Conservation (phyloP, 2,329 filamentous ascomycete species). For the Drechslerella stenobrocha region DNA sequence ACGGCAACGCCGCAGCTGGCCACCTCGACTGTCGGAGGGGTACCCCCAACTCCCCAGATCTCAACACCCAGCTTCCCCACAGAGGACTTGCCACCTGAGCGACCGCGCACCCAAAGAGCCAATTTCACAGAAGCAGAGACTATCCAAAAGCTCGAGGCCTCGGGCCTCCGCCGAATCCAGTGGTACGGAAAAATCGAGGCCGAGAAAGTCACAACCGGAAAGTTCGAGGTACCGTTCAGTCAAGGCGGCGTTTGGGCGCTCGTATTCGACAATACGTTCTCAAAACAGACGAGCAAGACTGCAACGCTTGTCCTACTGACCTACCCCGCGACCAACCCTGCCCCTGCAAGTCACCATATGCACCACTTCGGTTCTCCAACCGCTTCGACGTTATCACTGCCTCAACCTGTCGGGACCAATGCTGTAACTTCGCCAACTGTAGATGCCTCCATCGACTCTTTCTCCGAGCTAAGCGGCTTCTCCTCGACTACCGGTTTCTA, state of each 20-base stretch:
- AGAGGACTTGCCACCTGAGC: slow-evolving; percentile 66
- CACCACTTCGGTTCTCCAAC: slow-evolving; percentile 56
- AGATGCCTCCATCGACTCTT: slow-evolving; percentile 50
- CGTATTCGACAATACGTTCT: slow-evolving; percentile 98
- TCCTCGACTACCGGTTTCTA: slow-evolving; percentile 58
- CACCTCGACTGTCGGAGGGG: slow-evolving; percentile 48
- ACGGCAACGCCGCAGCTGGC: slow-evolving; percentile 51
- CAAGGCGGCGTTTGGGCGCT: slow-evolving; percentile 93
- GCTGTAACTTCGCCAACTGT: slow-evolving; percentile 29
- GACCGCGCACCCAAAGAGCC: slow-evolving; percentile 69
- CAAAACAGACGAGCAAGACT: slow-evolving; percentile 90
- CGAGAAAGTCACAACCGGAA: slow-evolving; percentile 90
- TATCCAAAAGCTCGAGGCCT: slow-evolving; percentile 65
- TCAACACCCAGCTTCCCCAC: slow-evolving; percentile 60
- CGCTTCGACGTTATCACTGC: slow-evolving; percentile 24
- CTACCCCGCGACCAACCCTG: slow-evolving; percentile 80
- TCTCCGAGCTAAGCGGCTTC: slow-evolving; percentile 37
- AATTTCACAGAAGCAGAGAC: slow-evolving; percentile 63
- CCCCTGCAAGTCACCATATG: slow-evolving; percentile 72
- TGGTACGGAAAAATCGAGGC: slow-evolving; percentile 97
- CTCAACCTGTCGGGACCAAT: slow-evolving; percentile 4
- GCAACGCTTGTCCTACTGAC: slow-evolving; percentile 93
- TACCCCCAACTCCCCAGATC: slow-evolving; percentile 57
- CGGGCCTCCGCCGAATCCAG: slow-evolving; percentile 66
- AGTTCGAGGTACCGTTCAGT: slow-evolving; percentile 71